These are phyloP conservation scores for Platanthera zijinensis DNA, from an alignment of 106 monocot genomes.

Conservation along the genomic window DNA sequence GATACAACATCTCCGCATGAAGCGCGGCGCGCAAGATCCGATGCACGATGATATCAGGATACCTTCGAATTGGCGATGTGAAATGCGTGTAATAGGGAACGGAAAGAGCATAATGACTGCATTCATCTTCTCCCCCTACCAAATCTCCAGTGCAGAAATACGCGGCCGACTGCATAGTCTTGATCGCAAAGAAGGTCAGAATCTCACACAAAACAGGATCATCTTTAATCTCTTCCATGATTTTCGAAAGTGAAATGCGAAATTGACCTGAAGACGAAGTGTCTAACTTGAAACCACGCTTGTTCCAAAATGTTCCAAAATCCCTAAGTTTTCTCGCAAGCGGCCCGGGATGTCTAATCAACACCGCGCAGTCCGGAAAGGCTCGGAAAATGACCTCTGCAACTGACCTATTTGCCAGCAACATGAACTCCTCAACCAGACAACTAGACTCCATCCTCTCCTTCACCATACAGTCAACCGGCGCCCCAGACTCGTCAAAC, in stretches of 20 bases:
- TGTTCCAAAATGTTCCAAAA: conserved; percentile 76
- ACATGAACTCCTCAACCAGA: conserved; percentile 86
- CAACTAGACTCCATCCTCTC: conserved; percentile 56
- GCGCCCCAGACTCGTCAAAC: conserved; percentile 78
- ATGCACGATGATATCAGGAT: conserved; percentile 95
- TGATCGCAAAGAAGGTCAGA: conserved; percentile 69
- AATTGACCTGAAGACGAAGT: conserved; percentile 68
- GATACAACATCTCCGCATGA: conserved; percentile 61
- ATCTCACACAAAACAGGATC: conserved; percentile 76
- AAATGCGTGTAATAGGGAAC: conserved; percentile 88
- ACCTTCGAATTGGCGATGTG: conserved; percentile 82
- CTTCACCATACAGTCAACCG: conserved; percentile 42
- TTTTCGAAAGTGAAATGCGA: conserved; percentile 60
- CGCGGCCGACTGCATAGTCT: conserved; percentile 76
- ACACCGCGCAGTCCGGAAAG: conserved; percentile 72
- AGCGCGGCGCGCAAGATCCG: conserved; percentile 57
- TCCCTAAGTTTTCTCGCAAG: conserved; percentile 73
- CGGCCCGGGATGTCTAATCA: conserved; percentile 94
- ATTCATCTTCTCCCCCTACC: conserved; percentile 49
- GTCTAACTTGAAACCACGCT: conserved; percentile 79
- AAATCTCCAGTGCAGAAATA: conserved; percentile 84
- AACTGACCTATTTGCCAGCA: conserved; percentile 70
- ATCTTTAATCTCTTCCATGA: conserved; percentile 62
- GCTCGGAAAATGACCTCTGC: conserved; percentile 72
- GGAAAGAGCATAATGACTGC: conserved; percentile 83